Conservation (phyloP, 805 yeast genomes). For the Schizosaccharomyces pombe region DNA sequence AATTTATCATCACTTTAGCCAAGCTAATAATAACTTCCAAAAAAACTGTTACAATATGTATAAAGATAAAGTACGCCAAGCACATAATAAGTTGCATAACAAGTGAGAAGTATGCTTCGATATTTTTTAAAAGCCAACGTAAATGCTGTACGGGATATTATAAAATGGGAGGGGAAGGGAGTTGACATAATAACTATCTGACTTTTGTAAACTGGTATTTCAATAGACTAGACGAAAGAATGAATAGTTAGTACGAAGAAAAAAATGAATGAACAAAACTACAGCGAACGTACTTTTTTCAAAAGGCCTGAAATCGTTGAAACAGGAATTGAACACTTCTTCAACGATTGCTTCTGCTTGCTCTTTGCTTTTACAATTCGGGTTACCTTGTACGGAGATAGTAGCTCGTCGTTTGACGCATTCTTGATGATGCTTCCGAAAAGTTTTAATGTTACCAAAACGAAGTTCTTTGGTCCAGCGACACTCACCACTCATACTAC, state of each 20-base stretch:
- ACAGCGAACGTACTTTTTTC: slow-evolving; percentile 68
- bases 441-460: slow-evolving; percentile 25
- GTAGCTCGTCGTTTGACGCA: slow-evolving; percentile 80
- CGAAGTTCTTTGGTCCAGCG: slow-evolving; percentile 66
- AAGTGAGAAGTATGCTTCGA: no score
- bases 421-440: slow-evolving; percentile 65
- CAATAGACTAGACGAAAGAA: no score
- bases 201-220: no score
- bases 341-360: slow-evolving; percentile 63
- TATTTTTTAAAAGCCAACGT: no score
- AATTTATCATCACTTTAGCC: no score
- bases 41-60: no score
- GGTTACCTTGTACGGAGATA: slow-evolving; percentile 66
- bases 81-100: no score
- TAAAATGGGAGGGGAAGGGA: no score
- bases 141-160: no score
- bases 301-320: slow-evolving; percentile 85
- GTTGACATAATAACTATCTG: no score
- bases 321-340: slow-evolving; percentile 81
- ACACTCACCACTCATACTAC: slow-evolving; percentile 84
- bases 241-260: background rate
- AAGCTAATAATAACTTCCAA: no score
- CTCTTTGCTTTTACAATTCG: slow-evolving; percentile 45
- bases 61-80: no score
- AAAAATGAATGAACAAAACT: slow-evolving; percentile 14